Evolutionary conservation across 2,329 filamentous ascomycete species (phyloP).

Genomic region (Fusarium liriodendri): DNA sequence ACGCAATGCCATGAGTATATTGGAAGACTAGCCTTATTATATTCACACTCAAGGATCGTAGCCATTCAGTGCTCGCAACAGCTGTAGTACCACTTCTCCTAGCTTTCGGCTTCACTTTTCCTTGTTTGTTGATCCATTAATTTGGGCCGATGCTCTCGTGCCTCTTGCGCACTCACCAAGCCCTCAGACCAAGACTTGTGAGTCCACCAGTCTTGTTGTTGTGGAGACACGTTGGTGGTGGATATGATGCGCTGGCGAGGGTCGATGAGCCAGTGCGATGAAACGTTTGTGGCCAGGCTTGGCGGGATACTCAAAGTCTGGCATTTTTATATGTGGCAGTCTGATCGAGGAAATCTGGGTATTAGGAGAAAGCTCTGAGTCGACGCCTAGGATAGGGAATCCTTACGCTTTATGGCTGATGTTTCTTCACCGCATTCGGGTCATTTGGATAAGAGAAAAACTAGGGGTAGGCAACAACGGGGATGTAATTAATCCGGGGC

Average conservation of each 20-base stretch:
- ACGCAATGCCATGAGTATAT: too few species aligned
- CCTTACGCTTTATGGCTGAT: background rate
- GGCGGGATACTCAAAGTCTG: background rate
- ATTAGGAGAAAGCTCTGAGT: background rate
- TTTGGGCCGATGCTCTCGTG: background rate
- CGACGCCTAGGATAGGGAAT: background rate
- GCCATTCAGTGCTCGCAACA: constrained; percentile 7
- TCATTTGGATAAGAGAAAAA: background rate
- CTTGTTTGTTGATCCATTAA: constrained; percentile 3
- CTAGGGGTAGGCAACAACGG: background rate
- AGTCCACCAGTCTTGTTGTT: background rate
- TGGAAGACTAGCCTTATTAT: too few species aligned
- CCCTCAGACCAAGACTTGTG: background rate
- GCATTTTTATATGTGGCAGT: background rate
- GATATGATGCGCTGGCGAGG: background rate
- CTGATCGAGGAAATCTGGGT: background rate
- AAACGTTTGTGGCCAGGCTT: background rate
- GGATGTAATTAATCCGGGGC: background rate
- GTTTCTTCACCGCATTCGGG: background rate
- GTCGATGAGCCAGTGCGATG: constrained; percentile 2
- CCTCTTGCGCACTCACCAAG: background rate
- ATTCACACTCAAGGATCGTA: background rate
- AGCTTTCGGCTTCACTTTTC: background rate
- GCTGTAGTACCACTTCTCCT: background rate
- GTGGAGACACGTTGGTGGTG: background rate